Conservation (phyloP, 805 yeast species). For the Candida nemodendra region DNA sequence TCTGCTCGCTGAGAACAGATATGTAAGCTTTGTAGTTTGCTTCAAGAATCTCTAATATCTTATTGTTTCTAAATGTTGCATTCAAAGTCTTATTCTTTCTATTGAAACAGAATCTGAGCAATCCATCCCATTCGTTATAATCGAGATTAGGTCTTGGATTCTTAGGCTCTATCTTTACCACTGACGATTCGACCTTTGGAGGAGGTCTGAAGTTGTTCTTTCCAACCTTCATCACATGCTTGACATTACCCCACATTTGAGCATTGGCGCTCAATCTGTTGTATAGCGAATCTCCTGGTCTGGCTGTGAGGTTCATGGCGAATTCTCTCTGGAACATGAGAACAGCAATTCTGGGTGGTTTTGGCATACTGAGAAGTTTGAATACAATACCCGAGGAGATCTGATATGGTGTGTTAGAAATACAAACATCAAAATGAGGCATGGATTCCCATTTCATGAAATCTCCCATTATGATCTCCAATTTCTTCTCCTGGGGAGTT, state of each 20-base stretch:
- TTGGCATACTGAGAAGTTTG: conserved; percentile 83
- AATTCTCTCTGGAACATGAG: conserved; percentile 98
- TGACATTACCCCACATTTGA: conserved; percentile 99
- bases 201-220: conserved; percentile 97
- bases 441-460: conserved; percentile 86
- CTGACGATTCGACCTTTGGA: conserved; percentile 96
- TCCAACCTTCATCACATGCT: conserved; percentile 98
- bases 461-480: conserved; percentile 91
- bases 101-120: conserved; percentile 85
- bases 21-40: conserved; percentile 83
- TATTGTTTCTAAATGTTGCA: conserved; percentile 85
- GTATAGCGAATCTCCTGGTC: conserved; percentile 94
- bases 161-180: conserved; percentile 89
- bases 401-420: conserved; percentile 96
- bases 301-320: conserved; percentile 87
- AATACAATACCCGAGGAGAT: conserved; percentile 96
- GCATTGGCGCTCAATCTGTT: conserved; percentile 95
- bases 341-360: conserved; percentile 92
- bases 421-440: conserved; percentile 94
- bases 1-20: conserved; percentile 45
- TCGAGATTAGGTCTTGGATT: conserved; percentile 92
- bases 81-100: conserved; percentile 90
- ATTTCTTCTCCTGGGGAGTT: conserved; percentile 86
- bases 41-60: conserved; percentile 78
- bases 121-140: conserved; percentile 96